Base-by-base conservation (phyloP, 192 early-diverging fungal species). In the Coemansia sp. region DNA sequence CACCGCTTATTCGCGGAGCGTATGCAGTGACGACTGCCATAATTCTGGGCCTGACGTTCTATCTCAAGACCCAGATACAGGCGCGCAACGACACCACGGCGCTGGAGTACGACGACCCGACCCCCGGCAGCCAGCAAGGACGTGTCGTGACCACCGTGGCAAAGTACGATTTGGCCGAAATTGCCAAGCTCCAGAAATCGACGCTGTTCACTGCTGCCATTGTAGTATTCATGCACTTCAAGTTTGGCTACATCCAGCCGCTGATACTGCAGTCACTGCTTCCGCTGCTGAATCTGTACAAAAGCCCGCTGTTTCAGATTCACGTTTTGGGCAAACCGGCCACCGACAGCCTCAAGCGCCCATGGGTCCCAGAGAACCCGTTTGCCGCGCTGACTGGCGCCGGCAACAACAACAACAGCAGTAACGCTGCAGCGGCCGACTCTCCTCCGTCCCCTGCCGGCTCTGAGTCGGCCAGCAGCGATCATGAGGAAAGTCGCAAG, bases 171-270 rank as follows among this genome's bases (percentile, higher is more conserved):
- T 63, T 85, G 23, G 64, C 57, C 9, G 85, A 90, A 61, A 60
- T 85, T 34, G 75, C 82, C 47, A 87, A 90, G 68, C 56, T 80
- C 16, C 57, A 89, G 50, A 91, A 87, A 56, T 85, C 87, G 52
- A 81, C 86, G 5, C 46, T 87, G 30, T 81, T 88, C 11, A 87
- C 87, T 11, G 50, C 88, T 26, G 85, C 69, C 8, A 80, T 95
- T 46, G 85, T 97, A 51, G 66, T 68, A 16, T 82, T 90, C 38
- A 81, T 95, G 70, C 87, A 97, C 76, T 90, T 88, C 79, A 85
- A 93, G 71, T 93, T 85, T 59, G 86, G 87, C 20, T 93, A 92
- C 53, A 81, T 91, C 40, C 89, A 93, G 60, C 94, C 94, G 6
- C 70, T 97, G 37, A 71, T 95, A 14, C 80, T 95, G 60, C 94